These are phyloP conservation scores for Diaporthe helianthi DNA, from an alignment of 2,329 filamentous ascomycete genomes.

Conservation along the genomic window DNA sequence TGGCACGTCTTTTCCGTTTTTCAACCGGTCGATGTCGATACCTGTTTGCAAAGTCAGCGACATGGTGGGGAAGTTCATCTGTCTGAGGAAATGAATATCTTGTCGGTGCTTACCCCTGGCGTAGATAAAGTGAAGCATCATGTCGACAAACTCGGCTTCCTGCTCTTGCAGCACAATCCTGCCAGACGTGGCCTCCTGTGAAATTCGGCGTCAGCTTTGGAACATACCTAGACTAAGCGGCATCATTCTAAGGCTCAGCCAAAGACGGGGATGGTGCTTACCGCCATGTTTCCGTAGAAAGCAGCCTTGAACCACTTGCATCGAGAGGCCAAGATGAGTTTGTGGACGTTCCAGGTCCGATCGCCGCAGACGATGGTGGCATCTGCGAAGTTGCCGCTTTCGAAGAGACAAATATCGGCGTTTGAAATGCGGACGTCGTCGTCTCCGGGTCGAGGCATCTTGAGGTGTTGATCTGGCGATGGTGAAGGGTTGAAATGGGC, in stretches of 20 bases:
- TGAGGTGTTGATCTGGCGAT: not conserved
- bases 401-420: not conserved
- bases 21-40: not conserved
- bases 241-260: rapidly evolving
- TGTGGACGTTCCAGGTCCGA: not conserved
- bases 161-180: not conserved
- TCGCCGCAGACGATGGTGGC: not conserved
- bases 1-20: rapidly evolving
- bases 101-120: not conserved
- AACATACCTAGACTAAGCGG: no score
- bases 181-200: not conserved
- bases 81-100: rapidly evolving
- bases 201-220: not conserved
- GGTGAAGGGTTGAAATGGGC: not conserved
- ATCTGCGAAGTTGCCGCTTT: not conserved
- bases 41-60: not conserved
- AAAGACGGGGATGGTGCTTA: not conserved
- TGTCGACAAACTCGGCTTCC: not conserved
- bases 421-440: no score
- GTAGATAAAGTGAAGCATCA: not conserved
- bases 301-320: not conserved
- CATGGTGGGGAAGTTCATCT: no score
- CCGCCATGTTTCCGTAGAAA: not conserved
- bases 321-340: not conserved
- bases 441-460: not conserved